Percentiles rank a stretch among this genome's conserved stretches.
Evolutionary conservation across 1,139 yeast genomes (phyloP).

Genomic region (Blastobotrys arbuscula): DNA sequence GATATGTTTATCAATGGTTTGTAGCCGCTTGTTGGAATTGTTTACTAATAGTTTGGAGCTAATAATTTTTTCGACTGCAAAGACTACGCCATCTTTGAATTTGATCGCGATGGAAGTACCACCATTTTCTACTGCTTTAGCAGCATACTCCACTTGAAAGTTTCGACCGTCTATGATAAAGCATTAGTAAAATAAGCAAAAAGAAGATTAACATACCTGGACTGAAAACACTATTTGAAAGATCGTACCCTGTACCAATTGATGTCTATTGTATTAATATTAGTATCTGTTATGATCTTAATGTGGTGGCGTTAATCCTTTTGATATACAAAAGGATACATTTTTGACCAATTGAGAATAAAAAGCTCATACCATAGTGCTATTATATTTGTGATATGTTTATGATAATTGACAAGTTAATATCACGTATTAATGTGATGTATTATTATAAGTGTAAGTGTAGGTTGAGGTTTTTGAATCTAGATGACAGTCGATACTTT

Average conservation of each 20-base stretch:
- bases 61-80: slow-evolving; percentile 93
- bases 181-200: slow-evolving; percentile 5
- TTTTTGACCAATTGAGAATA: too few relatives aligned
- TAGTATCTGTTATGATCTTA: not conserved
- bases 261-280: slow-evolving; percentile 52
- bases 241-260: slow-evolving; percentile 95
- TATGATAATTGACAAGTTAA: too few relatives aligned
- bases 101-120: slow-evolving; percentile 93
- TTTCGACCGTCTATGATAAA: slow-evolving; percentile 73
- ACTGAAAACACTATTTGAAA: slow-evolving; percentile 81
- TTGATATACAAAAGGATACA: too few relatives aligned
- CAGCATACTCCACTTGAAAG: slow-evolving; percentile 97
- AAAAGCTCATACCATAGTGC: too few relatives aligned
- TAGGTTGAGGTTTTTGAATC: too few relatives aligned
- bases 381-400: too few relatives aligned
- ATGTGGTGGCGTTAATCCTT: not conserved
- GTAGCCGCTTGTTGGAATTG: slow-evolving; percentile 82
- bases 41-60: slow-evolving; percentile 85
- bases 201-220: slow-evolving; percentile 30
- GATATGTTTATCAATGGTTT: slow-evolving; percentile 85
- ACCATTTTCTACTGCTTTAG: slow-evolving; percentile 96
- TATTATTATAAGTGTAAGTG: too few relatives aligned
- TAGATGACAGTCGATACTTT: too few relatives aligned
- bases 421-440: too few relatives aligned
- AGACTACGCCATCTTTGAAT: slow-evolving; percentile 85